phyloP scores from a whole-genome alignment of 768 basidiomycete species.

The Pisolithus tinctorius region DNA sequence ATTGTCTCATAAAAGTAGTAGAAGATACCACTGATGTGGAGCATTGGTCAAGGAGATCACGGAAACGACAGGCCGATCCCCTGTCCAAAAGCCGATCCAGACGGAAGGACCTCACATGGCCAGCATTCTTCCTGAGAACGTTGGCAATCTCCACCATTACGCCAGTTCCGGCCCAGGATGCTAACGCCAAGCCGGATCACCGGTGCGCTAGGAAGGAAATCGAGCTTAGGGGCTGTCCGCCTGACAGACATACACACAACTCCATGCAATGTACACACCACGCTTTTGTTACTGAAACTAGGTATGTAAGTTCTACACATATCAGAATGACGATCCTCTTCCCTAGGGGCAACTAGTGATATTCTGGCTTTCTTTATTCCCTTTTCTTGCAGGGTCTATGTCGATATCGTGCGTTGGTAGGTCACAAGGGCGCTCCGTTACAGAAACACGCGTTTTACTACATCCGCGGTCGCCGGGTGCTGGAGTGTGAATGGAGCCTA shows the following conservation, averaged over 20 bases:
- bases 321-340: neutral
- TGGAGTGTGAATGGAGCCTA: neutral
- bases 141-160: too few relatives aligned
- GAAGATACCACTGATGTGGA: conserved; percentile 34
- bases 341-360: neutral
- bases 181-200: too few relatives aligned
- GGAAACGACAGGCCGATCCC: neutral
- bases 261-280: neutral
- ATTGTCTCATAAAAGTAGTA: conserved; percentile 74
- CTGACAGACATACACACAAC: neutral
- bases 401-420: neutral
- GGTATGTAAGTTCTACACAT: neutral
- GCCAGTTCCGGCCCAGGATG: too few relatives aligned
- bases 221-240: neutral
- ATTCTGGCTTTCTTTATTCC: neutral
- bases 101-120: neutral
- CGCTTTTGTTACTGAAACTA: neutral
- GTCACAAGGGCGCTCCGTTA: neutral
- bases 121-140: too few relatives aligned
- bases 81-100: conserved; percentile 5
- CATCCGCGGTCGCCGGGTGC: neutral
- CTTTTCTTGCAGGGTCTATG: neutral
- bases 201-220: too few relatives aligned
- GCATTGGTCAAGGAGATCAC: neutral
- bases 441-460: neutral